Evolutionary conservation across 208 protist species (phyloP), one percentile per base, ranked within the genome.

Genomic region (Trypanosoma cruzi): DNA sequence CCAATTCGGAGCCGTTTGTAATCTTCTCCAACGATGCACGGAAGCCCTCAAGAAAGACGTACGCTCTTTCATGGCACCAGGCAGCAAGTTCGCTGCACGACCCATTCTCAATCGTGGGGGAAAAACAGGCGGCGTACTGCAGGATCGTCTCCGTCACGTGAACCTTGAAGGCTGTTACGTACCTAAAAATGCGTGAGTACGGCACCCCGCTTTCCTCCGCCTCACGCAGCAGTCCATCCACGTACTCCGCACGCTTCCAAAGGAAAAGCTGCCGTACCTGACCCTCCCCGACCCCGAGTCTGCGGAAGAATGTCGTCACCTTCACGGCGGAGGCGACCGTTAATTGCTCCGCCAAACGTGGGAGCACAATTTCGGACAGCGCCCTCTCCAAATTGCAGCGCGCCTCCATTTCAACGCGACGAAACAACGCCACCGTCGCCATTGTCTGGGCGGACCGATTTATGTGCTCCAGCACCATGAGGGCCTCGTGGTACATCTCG

Each of bases 401-500:
- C 10, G 61, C 57, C 31, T 75, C 64, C 16, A 24, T 36, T 18
- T 79, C 60, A n/a, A 77, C 50, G 28, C 72, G 61, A 40, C 59
- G 67, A 56, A 75, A 68, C 10, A 82, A 44, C 37, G 69, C 64
- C 50, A 77, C 55, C 42, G 63, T 63, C 5, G 46, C 40, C 36
- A 71, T 64, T 14, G 54, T 40, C 44, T 77, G 71, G 0, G 77
- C 63, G 40, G 80, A 75, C 57, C 75, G 71, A 18, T 67, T 77
- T 24, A 96, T 77, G 57, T 91, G 85, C 73, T 92, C 79, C 24
- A 93, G 61, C 34, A 96, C 77, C 28, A 85, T 73, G 0, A 91
- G 58, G 34, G 88, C 88, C 79, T 96, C 88, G 65, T 88, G 80
- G 71, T 90, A 94, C 86, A 96, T 87, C 24, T 86, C 84, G 40